Conservation (phyloP, 176 grass and related monocot species). For the Cenchrus purpureus region DNA sequence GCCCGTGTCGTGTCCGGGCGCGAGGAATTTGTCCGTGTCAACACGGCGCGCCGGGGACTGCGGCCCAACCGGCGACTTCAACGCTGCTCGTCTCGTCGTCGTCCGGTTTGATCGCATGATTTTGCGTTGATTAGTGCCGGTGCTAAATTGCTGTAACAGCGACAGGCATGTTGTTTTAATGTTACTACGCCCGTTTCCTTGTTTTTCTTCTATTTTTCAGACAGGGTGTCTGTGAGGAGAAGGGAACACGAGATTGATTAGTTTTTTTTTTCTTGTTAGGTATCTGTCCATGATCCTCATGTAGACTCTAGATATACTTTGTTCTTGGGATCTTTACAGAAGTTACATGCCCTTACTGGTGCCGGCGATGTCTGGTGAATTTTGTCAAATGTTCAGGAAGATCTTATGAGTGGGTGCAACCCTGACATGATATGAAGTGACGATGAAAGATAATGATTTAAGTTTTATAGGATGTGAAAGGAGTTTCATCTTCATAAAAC, state of each 20-base stretch:
- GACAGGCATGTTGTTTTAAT: constrained; percentile 18
- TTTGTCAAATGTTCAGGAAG: no score
- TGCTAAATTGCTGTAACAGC: neutral
- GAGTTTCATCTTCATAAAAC: no score
- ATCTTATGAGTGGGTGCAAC: no score
- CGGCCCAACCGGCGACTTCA: constrained; percentile 34
- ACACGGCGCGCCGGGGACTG: neutral
- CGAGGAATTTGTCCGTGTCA: neutral
- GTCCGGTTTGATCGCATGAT: neutral
- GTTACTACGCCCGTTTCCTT: neutral
- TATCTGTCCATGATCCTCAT: neutral
- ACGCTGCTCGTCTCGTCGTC: neutral
- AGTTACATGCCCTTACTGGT: neutral
- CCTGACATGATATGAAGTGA: no score
- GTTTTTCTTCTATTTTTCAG: neutral
- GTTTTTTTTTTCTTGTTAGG: neutral
- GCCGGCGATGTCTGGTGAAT: no score
- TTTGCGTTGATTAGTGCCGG: neutral
- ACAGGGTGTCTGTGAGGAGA: neutral
- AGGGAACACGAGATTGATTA: neutral
- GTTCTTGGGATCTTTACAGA: neutral
- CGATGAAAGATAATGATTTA: no score
- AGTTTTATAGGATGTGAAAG: no score
- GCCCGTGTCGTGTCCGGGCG: neutral
- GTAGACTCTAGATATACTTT: neutral